Evolutionary conservation across 148 eudicot species (phyloP), one percentile per base, ranked within the genome.

Genomic region (Cornus suecica): DNA sequence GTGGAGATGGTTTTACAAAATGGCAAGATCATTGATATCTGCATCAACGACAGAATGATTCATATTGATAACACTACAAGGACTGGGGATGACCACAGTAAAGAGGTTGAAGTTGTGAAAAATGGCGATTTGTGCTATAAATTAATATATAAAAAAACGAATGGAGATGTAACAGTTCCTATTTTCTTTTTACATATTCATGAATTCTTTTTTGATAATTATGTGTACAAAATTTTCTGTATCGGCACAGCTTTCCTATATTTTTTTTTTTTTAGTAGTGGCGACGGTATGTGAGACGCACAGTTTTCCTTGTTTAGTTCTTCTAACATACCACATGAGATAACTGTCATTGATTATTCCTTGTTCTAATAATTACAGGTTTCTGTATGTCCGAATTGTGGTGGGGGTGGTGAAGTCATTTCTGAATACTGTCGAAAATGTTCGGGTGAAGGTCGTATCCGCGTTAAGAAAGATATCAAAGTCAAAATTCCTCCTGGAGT

Each of bases 401-500:
- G 90, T 73, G 99, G 99, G 51, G 88, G 84, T 80, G 99, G 99
- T 84, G 99, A 95, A 88, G 89, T 92, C 69, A 85, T 91, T 67
- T 88, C 97, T 75, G 94, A 95, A 78, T 83, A 78, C 74, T 95
- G 99, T 76, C 90, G 97, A 65, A 95, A 83, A 81, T 95, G 99
- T 88, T 88, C 97, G 70, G 99, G 99, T 31, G 90, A 88, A 76
- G 99, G 99, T 7, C 90, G 94, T 54, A 73, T 95, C 74, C 91
- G 97, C 71, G 94, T 90, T 51, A 92, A 83, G 83, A 95, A 89
- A 87, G 94, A 90, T 79, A 91, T 95, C 74, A 95, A 92, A 88
- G 91, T 95, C 76, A 92, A 92, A 93, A 87, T 95, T 83, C 99
- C 99, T 70, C 94, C 99, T 30, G 99, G 99, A 78, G 99, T 95